Evolutionary conservation across 78 protist genomes (phyloP).

Genomic region (Thecamonas trahens): DNA sequence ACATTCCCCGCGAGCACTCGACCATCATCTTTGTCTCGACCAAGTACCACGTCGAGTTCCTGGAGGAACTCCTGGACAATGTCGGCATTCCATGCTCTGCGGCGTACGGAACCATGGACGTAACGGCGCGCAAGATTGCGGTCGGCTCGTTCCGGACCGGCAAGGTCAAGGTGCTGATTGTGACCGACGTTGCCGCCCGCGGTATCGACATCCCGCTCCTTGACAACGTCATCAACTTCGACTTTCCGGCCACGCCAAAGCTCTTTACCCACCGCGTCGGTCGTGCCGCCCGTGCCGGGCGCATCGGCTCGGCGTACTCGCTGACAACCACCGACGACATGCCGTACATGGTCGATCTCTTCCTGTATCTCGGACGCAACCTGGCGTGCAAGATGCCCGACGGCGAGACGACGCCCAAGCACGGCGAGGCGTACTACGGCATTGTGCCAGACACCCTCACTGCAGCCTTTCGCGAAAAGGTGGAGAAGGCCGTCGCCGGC

Average conservation of each 20-base stretch:
- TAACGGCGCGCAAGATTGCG: constrained; percentile 71
- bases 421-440: neutral
- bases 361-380: constrained; percentile 58
- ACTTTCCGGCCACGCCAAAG: constrained; percentile 94
- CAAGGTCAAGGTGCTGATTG: constrained; percentile 59
- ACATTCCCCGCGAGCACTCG: constrained; percentile 28
- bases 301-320: constrained; percentile 83
- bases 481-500: neutral
- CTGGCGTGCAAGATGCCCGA: neutral
- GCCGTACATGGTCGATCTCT: constrained; percentile 82
- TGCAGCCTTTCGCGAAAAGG: neutral
- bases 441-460: neutral
- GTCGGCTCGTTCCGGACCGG: constrained; percentile 67
- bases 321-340: constrained; percentile 84
- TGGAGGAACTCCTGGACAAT: constrained; percentile 25
- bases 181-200: constrained; percentile 99
- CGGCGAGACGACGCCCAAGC: neutral
- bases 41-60: constrained; percentile 69
- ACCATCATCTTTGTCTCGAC: constrained; percentile 92
- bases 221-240: constrained; percentile 95
- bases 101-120: constrained; percentile 91
- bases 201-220: constrained; percentile 98
- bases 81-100: constrained; percentile 4
- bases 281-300: constrained; percentile 98
- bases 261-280: constrained; percentile 98